Percentiles rank a stretch among this genome's conserved stretches.
Evolutionary conservation across 2,329 filamentous ascomycete species (phyloP).

Genomic region (Falciphora oryzae): DNA sequence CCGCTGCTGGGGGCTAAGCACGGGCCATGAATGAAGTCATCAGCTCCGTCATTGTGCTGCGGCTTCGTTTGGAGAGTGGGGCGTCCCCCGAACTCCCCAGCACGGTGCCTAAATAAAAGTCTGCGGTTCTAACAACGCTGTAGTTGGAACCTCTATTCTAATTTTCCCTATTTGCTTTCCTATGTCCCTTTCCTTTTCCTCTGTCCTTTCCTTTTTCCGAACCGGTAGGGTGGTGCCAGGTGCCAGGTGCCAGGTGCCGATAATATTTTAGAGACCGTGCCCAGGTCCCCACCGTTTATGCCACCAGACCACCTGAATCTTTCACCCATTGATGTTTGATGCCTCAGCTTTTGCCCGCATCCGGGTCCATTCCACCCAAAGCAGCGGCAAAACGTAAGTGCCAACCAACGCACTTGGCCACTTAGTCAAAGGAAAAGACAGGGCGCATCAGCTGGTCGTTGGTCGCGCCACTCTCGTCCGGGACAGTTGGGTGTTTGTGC

Average conservation of each 20-base stretch:
- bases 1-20: neutral
- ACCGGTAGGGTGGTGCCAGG: too few relatives aligned
- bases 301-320: neutral
- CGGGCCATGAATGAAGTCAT: neutral
- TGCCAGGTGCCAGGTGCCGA: too few relatives aligned
- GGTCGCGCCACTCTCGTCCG: neutral
- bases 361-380: too few relatives aligned
- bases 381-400: neutral
- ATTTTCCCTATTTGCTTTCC: too few relatives aligned
- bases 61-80: neutral
- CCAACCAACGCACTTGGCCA: too few relatives aligned
- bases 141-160: too few relatives aligned
- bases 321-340: neutral
- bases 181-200: too few relatives aligned
- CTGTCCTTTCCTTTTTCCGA: too few relatives aligned
- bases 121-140: too few relatives aligned
- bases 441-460: neutral
- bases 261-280: too few relatives aligned
- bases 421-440: neutral
- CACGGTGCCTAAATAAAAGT: too few relatives aligned
- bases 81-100: neutral
- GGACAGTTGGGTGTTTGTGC: neutral
- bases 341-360: neutral
- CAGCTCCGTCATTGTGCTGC: neutral
- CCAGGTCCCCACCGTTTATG: neutral